A percentile compares a stretch with the other conserved stretches of the same genome.
phyloP scores from a whole-genome alignment of 257 asterid species.

The Ajuga chamaepitys region DNA sequence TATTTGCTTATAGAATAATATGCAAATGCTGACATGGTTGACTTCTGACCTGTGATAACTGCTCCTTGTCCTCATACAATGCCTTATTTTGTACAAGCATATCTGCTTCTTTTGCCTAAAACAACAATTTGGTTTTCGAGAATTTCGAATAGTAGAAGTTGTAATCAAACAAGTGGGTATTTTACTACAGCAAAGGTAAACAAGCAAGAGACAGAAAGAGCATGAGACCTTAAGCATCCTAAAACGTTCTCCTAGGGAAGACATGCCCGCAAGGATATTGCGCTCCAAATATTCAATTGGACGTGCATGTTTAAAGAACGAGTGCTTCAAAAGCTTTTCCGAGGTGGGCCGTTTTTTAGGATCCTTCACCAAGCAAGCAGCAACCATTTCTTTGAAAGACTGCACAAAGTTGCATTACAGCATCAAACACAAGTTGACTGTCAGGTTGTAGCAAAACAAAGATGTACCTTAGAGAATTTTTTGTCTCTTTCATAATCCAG shows the following conservation, averaged over 20 bases:
- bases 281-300: conserved; percentile 58
- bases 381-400: conserved; percentile 86
- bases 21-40: not conserved
- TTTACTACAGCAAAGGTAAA: conserved; percentile 1
- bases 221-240: conserved; percentile 75
- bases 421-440: conserved; percentile 9
- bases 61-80: conserved; percentile 73
- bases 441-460: conserved; percentile 17
- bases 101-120: conserved; percentile 82
- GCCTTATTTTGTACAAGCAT: conserved; percentile 59
- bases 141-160: not conserved
- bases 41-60: conserved; percentile 65
- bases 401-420: conserved; percentile 36
- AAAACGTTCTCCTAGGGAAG: conserved; percentile 88
- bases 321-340: conserved; percentile 83
- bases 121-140: conserved; percentile 15
- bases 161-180: not conserved
- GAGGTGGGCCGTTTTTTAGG: conserved; percentile 88
- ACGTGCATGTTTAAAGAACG: conserved; percentile 75
- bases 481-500: conserved; percentile 91
- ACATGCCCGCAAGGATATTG: conserved; percentile 55
- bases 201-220: conserved; percentile 26
- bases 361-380: conserved; percentile 93
- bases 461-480: conserved; percentile 77
- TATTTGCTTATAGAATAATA: not conserved